Conservation (phyloP, 2,329 filamentous ascomycete genomes). For the Fusarium palustre region DNA sequence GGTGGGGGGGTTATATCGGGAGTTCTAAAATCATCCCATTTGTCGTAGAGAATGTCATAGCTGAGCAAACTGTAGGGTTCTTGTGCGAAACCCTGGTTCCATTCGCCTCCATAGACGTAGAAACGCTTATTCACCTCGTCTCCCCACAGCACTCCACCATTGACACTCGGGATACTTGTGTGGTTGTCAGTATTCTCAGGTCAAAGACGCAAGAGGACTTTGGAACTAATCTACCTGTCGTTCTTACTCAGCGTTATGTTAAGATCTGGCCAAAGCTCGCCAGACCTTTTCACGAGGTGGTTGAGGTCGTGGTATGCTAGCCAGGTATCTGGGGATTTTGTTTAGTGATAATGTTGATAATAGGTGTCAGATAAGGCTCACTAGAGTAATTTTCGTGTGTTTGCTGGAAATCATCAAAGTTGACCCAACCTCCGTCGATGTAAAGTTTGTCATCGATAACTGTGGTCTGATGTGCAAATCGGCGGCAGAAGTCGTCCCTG, state of each 20-base stretch:
- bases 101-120: constrained; percentile 7
- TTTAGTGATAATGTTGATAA: background rate
- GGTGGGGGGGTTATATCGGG: background rate
- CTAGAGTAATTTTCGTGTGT: constrained; percentile 8
- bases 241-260: background rate
- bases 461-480: background rate
- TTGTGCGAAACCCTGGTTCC: constrained; percentile 6
- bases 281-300: background rate
- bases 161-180: background rate
- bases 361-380: background rate
- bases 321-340: background rate
- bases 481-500: background rate
- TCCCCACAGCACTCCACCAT: background rate
- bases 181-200: fast-evolving
- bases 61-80: background rate
- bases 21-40: constrained; percentile 8
- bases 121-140: constrained; percentile 4
- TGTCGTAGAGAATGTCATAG: constrained; percentile 4
- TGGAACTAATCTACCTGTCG: background rate
- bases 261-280: constrained; percentile 3
- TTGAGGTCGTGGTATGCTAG: constrained; percentile 2
- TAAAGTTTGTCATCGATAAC: constrained; percentile 8
- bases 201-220: fast-evolving
- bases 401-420: constrained; percentile 14
- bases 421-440: constrained; percentile 9